Percentiles rank a stretch among this genome's conserved stretches.
These are phyloP conservation scores for Planoprotostelium fungivorum DNA, from an alignment of 78 protist genomes.

Conservation along the genomic window DNA sequence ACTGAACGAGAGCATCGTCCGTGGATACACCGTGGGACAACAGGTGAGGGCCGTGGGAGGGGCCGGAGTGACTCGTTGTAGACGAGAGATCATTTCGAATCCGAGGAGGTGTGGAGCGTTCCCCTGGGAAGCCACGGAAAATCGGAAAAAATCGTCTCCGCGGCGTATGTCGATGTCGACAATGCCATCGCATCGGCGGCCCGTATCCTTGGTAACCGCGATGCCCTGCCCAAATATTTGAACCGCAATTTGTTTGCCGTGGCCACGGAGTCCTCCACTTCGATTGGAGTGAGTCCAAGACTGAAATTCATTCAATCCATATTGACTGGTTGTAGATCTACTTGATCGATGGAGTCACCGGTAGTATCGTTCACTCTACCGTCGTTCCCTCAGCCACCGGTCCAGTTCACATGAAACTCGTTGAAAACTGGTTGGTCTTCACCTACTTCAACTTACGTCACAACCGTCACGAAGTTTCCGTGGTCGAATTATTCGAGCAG, in stretches of 20 bases:
- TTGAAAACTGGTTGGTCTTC: constrained; percentile 10
- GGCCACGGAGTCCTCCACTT: not conserved
- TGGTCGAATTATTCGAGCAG: constrained; percentile 1
- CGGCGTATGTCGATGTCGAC: not conserved
- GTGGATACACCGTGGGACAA: not conserved
- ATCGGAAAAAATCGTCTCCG: not conserved
- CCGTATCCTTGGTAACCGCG: not conserved
- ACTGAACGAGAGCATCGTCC: not conserved
- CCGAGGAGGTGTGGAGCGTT: not conserved
- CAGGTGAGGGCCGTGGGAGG: not conserved
- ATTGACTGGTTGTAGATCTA: not conserved
- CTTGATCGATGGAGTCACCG: constrained; percentile 1
- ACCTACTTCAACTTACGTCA: not conserved
- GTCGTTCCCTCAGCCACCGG: not conserved
- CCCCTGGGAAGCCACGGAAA: not conserved
- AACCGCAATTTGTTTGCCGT: not conserved
- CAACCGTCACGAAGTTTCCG: constrained; percentile 4
- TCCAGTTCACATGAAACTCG: not conserved
- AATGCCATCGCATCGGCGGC: not conserved
- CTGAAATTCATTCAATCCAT: too few species aligned
- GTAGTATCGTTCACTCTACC: not conserved
- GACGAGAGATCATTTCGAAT: not conserved
- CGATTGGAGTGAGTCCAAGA: not conserved
- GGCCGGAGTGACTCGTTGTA: too few species aligned
- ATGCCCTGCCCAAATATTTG: not conserved